These are phyloP conservation scores for Xylaria acuta DNA, from an alignment of 495 filamentous ascomycete species.

Conservation along the genomic window DNA sequence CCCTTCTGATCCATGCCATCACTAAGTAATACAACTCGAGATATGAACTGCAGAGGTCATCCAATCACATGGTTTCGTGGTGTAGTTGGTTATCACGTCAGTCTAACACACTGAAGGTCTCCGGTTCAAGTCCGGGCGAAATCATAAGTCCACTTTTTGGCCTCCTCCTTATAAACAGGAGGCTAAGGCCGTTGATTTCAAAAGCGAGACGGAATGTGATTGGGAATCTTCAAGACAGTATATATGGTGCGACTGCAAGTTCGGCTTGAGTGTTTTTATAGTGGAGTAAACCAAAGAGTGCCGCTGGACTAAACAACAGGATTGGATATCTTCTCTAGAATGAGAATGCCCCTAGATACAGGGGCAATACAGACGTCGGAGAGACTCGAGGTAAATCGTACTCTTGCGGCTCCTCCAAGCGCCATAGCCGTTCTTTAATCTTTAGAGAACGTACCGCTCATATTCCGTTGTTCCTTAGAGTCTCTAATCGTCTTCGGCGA, in stretches of 20 bases:
- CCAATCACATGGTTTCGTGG: constrained; percentile 20
- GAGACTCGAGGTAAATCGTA: not conserved
- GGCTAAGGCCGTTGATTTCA: not conserved
- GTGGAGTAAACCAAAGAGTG: not conserved
- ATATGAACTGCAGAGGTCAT: not conserved
- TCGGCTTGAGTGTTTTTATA: not conserved
- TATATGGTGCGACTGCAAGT: not conserved
- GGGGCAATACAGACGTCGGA: not conserved
- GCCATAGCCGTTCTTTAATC: not conserved
- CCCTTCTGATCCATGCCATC: not conserved
- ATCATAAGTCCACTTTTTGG: not conserved
- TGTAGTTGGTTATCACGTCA: constrained; percentile 23
- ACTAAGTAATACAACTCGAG: not conserved
- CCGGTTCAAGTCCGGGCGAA: constrained; percentile 27
- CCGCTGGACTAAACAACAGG: too few relatives aligned
- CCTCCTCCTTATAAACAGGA: not conserved
- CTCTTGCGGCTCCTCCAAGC: too few relatives aligned
- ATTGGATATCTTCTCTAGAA: too few relatives aligned
- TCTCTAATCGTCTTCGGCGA: not conserved
- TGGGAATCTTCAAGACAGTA: not conserved
- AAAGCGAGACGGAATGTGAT: not conserved
- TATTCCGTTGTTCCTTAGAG: not conserved
- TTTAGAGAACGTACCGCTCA: not conserved
- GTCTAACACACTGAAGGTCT: constrained; percentile 26
- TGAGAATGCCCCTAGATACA: not conserved